Evolutionary conservation across 768 basidiomycete genomes (phyloP).

Genomic region (Leccinum obscurum): DNA sequence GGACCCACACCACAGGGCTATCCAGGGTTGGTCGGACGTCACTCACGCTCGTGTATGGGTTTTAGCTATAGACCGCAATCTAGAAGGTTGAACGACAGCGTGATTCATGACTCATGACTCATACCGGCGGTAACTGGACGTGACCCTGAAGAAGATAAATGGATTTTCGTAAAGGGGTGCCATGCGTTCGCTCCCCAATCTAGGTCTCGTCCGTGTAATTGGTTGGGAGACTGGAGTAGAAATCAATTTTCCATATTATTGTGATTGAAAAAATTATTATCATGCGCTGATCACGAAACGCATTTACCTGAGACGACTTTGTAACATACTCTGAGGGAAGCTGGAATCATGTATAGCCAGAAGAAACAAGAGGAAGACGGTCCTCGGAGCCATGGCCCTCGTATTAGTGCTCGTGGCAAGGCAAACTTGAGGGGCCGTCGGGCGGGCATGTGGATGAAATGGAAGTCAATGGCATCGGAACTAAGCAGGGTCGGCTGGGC

Average conservation of each 20-base stretch:
- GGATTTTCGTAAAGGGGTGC: not conserved
- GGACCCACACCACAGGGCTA: slow-evolving; percentile 1
- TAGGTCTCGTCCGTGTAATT: not conserved
- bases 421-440: not conserved
- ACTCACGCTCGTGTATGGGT: not conserved
- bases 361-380: not conserved
- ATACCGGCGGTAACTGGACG: not conserved
- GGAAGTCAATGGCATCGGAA: not conserved
- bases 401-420: not conserved
- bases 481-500: not conserved
- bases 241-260: no score
- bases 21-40: not conserved
- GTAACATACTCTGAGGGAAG: not conserved
- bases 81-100: not conserved
- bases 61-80: not conserved
- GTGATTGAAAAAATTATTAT: no score
- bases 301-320: not conserved
- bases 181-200: not conserved
- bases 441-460: not conserved
- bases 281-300: not conserved
- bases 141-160: not conserved
- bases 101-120: not conserved
- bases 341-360: not conserved
- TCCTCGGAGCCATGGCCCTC: not conserved
- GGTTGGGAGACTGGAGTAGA: not conserved